Percentiles rank a stretch among this genome's conserved stretches.
Evolutionary conservation across 2,329 filamentous ascomycete species (phyloP).

Genomic region (Scopulariopsis brevicaulis): DNA sequence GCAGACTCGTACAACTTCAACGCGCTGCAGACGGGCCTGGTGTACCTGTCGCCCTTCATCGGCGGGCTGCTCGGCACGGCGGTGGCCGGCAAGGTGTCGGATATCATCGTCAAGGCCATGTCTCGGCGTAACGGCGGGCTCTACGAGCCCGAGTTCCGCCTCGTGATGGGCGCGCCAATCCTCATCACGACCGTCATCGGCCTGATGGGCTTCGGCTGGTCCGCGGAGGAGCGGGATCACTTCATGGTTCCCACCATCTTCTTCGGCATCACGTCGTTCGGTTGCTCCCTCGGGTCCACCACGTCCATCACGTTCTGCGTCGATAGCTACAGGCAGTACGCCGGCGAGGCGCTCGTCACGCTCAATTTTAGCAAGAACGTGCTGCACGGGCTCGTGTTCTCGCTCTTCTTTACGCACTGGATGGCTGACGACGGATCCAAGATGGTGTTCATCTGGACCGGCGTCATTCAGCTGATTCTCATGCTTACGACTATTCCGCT

Average conservation of each 20-base stretch:
- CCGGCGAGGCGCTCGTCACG: constrained; percentile 86
- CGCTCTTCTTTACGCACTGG: constrained; percentile 82
- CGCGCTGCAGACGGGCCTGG: constrained; percentile 67
- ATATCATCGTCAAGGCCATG: constrained; percentile 75
- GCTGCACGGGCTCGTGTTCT: constrained; percentile 80
- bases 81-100: constrained; percentile 79
- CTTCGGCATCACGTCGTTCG: constrained; percentile 86
- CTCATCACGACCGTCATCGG: constrained; percentile 69
- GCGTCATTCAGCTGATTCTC: constrained; percentile 71
- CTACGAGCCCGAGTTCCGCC: constrained; percentile 88
- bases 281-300: constrained; percentile 80
- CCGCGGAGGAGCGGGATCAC: constrained; percentile 56
- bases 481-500: constrained; percentile 73
- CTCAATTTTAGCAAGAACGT: constrained; percentile 93
- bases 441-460: constrained; percentile 70
- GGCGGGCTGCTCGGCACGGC: constrained; percentile 85
- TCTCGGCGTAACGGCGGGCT: constrained; percentile 78
- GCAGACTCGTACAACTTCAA: constrained; percentile 66
- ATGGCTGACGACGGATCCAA: constrained; percentile 63
- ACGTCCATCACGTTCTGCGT: constrained; percentile 91
- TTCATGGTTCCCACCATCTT: constrained; percentile 94
- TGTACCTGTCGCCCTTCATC: constrained; percentile 85
- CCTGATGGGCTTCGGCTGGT: constrained; percentile 96
- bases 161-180: constrained; percentile 79
- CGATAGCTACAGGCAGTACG: constrained; percentile 86